Base-by-base conservation (phyloP, 2,329 filamentous ascomycete genomes). In the Pseudocercospora cruenta region DNA sequence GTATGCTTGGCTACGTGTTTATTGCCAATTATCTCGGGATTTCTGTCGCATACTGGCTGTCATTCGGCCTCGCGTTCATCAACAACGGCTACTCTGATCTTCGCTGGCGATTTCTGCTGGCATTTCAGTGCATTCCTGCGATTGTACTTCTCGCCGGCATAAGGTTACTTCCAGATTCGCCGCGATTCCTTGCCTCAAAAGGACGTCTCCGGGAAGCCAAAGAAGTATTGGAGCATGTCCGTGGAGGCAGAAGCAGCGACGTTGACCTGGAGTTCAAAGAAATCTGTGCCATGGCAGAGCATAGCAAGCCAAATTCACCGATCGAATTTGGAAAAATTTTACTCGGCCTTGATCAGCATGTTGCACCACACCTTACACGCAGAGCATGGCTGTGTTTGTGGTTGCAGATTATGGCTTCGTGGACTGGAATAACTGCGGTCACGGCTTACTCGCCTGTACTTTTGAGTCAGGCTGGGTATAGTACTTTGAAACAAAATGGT, bases 41-140 rank as follows among this genome's bases (percentile, higher is more conserved):
- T 26, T 69, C 63, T 21, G 45, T 74, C n/a, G 71, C 72, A 24
- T 74, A 73, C 49, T 74, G 72, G 72, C 58, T 74, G 1, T 64
- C 60, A 16, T 74, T 74, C 31, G 71, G 72, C 7, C 65, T 72
- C 10, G 21, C 65, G 1, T 72, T 69, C 63, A 63, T 74, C 62
- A 51, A 71, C 24, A 59, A 65, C 19, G 71, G 71, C 16, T 60
- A 73, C n/a, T 71, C 68, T 12, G 66, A 69, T 28, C 53, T 74
- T 9, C 60, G 73, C 21, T 75, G 73, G 73, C 65, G 73, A 4
- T 71, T 75, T 21, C 58, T 70, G 4, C 63, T 75, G 16, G 72
- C 72, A 78, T 81, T 81, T 72, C 78, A 82, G 75, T 73, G 76
- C 62, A 67, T 83, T 10, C 82, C 82, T 1, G 77, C 80, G 3